A percentile compares a stretch with the other conserved stretches of the same genome.
These are phyloP conservation scores for Populus tomentosa DNA, from an alignment of 441 rosid genomes.

Conservation along the genomic window DNA sequence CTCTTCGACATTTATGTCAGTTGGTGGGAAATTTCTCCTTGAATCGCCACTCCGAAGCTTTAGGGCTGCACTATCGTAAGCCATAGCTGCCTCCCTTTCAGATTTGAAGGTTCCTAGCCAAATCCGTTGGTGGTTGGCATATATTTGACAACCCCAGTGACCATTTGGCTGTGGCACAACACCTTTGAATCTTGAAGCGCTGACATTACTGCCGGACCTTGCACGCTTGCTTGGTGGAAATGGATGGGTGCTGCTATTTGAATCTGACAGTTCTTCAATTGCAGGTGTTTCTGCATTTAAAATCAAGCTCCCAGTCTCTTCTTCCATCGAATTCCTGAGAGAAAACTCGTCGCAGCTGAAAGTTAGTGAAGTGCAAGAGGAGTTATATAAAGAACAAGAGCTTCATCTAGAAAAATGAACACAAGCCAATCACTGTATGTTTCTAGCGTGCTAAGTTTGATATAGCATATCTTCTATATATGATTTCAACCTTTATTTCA, in stretches of 20 bases:
- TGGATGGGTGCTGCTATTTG: conserved; percentile 26
- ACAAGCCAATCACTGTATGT: background rate
- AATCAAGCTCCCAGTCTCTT: conserved; percentile 24
- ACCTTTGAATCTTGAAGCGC: conserved; percentile 43
- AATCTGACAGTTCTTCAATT: conserved; percentile 32
- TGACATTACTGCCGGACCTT: conserved; percentile 2
- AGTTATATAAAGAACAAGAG: background rate
- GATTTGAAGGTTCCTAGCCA: conserved; percentile 73
- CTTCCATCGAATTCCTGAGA: conserved; percentile 27
- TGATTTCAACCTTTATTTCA: too few species aligned
- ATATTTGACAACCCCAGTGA: conserved; percentile 66
- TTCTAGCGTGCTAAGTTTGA: background rate
- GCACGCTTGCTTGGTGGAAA: conserved; percentile 17
- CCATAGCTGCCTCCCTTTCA: conserved; percentile 60
- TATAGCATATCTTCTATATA: background rate
- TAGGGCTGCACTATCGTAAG: conserved; percentile 59
- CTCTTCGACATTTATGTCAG: conserved; percentile 27
- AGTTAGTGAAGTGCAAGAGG: background rate
- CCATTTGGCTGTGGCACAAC: conserved; percentile 57
- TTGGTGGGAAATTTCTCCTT: conserved; percentile 39
- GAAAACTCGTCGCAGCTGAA: background rate
- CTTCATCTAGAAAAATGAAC: background rate
- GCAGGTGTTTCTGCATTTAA: conserved; percentile 18
- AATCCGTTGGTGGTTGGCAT: conserved; percentile 43
- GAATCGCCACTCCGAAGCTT: conserved; percentile 43